Percentiles rank a stretch among this genome's conserved stretches.
Conservation (phyloP, 106 monocot species). For the Xerophyta viscosa region DNA sequence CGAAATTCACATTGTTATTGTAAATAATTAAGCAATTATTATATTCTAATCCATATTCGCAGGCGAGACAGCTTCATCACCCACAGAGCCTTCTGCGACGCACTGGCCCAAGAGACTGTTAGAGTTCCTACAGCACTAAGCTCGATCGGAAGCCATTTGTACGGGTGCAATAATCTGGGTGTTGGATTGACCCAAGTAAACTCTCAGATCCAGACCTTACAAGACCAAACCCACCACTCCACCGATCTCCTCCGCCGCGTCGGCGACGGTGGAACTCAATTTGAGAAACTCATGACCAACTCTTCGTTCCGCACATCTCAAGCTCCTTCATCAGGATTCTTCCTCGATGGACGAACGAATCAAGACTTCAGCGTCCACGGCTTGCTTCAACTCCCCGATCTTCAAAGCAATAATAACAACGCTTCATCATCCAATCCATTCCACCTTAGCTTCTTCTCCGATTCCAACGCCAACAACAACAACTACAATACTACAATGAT, state of each 20-base stretch:
- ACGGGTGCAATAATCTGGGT: constrained; percentile 32
- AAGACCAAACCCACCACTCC: constrained; percentile 34
- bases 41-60: not conserved
- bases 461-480: constrained; percentile 24
- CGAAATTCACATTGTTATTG: too few species aligned
- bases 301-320: constrained; percentile 32
- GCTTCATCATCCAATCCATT: constrained; percentile 25
- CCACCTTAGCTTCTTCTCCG: constrained; percentile 59
- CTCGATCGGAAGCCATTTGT: constrained; percentile 47
- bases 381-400: constrained; percentile 55
- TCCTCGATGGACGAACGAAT: constrained; percentile 20
- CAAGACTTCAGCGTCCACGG: constrained; percentile 44
- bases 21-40: too few species aligned
- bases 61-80: constrained; percentile 99
- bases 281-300: constrained; percentile 47
- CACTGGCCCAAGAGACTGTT: constrained; percentile 75
- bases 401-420: constrained; percentile 26
- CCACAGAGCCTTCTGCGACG: constrained; percentile 94
- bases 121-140: constrained; percentile 39
- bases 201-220: constrained; percentile 43
- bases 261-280: constrained; percentile 22
- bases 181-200: constrained; percentile 43
- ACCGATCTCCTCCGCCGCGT: constrained; percentile 45
- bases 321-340: constrained; percentile 35
- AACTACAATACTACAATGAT: constrained; percentile 33